These are phyloP conservation scores for Penicillium maclennaniae DNA, from an alignment of 495 filamentous ascomycete genomes.

Conservation along the genomic window DNA sequence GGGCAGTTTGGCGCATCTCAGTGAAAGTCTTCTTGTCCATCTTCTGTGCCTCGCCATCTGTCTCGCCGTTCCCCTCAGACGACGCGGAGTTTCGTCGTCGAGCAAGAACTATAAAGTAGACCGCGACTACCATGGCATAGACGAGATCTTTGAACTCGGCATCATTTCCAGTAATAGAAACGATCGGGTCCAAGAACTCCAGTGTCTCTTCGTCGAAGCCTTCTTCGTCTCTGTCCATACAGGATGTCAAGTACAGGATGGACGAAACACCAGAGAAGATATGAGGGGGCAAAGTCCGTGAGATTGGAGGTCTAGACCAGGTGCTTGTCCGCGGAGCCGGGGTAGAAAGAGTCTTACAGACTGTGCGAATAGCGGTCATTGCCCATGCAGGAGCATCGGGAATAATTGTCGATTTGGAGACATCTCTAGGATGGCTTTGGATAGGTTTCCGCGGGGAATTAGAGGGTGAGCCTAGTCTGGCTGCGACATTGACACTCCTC, in stretches of 20 bases:
- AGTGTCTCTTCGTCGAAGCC: conserved; percentile 37
- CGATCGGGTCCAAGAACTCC: conserved; percentile 38
- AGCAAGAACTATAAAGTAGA: conserved; percentile 61
- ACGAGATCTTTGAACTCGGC: conserved; percentile 43
- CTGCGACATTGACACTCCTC: conserved; percentile 22
- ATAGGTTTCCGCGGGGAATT: conserved; percentile 21
- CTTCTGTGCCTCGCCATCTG: conserved; percentile 27
- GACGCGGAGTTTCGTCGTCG: conserved; percentile 35
- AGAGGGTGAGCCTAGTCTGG: conserved; percentile 18
- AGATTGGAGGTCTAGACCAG: conserved; percentile 45
- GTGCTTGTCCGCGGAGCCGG: conserved; percentile 45
- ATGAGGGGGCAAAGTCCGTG: conserved; percentile 53
- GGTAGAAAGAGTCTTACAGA: conserved; percentile 61
- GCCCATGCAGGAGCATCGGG: conserved; percentile 61
- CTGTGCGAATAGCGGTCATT: conserved; percentile 58
- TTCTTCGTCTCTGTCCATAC: conserved; percentile 28
- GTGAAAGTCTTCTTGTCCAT: conserved; percentile 47
- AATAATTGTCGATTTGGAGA: conserved; percentile 29
- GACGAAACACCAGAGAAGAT: conserved; percentile 61
- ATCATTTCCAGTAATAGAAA: conserved; percentile 28
- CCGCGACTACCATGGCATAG: conserved; percentile 53
- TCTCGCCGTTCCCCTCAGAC: conserved; percentile 15
- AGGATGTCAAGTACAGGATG: conserved; percentile 43
- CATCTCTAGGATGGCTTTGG: conserved; percentile 17
- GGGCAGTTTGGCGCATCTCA: conserved; percentile 47